Evolutionary conservation across 2,329 filamentous ascomycete genomes (phyloP), one percentile per base, ranked within the genome.

Genomic region (Teratosphaeria zuluensis): DNA sequence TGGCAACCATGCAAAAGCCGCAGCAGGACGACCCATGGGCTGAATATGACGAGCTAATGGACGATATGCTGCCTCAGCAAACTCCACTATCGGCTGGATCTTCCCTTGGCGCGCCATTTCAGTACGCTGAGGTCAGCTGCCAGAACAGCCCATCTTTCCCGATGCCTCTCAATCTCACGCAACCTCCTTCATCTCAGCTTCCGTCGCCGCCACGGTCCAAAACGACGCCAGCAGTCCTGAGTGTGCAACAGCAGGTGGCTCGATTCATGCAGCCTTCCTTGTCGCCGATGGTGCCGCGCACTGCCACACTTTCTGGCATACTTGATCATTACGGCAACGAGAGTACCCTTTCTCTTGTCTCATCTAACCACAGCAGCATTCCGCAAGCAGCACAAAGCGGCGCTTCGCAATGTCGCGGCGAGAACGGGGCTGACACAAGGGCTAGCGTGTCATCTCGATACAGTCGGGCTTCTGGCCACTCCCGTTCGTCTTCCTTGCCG

Each of bases 1-100:
- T 55, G 11, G 35, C 54, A 38, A 38, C 8, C 16, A 30, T 12
- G 19, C 24, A 28, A 35, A 31, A 31, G 16, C 52, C 52, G 24
- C 52, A 53, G 38, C 89, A 95, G 64, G 92, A 96, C 66, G 92
- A 96, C 69, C 82, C 96, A 1, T 97, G 92, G 92, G 86, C 92
- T 56, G 92, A 95, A 73, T 96, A 95, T 69, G 86, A 97, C 64
- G 92, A 96, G 66, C 77, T 96, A 12, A 82, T 96, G 57, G 88
- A 89, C 56, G 86, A 89, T 59, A 80, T 85, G 11, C 80, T 83
- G 55, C 81, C 80, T 4, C 75, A 78, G 7, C 73, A 77, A 62
- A 74, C 74, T 1, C 78, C 79, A 2, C 74, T 75, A 1, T 84
- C 83, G 0, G 75, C 63, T 7, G 80, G 79, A 0, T 84, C 82